Evolutionary conservation across 345 rosid species (phyloP).

Genomic region (Pistacia atlantica): DNA sequence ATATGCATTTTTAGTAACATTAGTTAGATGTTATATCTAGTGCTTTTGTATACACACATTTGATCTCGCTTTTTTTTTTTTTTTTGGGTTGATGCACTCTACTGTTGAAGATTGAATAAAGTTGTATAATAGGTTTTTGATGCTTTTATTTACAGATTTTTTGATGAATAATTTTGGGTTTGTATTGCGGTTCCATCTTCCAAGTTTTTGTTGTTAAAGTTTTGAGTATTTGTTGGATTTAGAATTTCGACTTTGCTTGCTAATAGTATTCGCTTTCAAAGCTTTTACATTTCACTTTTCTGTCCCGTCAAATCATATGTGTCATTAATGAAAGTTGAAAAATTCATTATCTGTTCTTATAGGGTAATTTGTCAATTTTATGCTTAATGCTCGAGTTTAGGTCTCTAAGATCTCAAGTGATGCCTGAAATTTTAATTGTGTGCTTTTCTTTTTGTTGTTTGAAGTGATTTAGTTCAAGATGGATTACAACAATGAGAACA

Average conservation of each 20-base stretch:
- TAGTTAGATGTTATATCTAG: neutral
- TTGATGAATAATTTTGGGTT: neutral
- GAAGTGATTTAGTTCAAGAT: slow-evolving; percentile 23
- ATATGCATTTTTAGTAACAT: neutral
- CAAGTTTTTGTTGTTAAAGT: neutral
- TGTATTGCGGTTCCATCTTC: neutral
- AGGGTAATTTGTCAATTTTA: too few species aligned
- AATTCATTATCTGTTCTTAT: too few species aligned
- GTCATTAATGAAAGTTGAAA: too few species aligned
- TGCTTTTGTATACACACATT: neutral
- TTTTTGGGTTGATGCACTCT: neutral
- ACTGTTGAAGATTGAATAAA: neutral
- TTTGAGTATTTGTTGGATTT: neutral
- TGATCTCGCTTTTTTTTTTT: neutral
- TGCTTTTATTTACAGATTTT: neutral
- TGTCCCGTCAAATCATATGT: too few species aligned
- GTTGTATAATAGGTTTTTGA: neutral
- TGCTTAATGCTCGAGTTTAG: too few species aligned
- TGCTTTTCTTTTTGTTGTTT: neutral
- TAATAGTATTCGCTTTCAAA: too few species aligned
- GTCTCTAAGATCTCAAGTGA: too few species aligned
- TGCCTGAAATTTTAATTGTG: neutral
- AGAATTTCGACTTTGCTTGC: neutral
- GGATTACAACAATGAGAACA: slow-evolving; percentile 39
- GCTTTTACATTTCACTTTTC: too few species aligned